phyloP scores from a whole-genome alignment of 1,284 basidiomycete genomes.

The Apiotrichum gracile region DNA sequence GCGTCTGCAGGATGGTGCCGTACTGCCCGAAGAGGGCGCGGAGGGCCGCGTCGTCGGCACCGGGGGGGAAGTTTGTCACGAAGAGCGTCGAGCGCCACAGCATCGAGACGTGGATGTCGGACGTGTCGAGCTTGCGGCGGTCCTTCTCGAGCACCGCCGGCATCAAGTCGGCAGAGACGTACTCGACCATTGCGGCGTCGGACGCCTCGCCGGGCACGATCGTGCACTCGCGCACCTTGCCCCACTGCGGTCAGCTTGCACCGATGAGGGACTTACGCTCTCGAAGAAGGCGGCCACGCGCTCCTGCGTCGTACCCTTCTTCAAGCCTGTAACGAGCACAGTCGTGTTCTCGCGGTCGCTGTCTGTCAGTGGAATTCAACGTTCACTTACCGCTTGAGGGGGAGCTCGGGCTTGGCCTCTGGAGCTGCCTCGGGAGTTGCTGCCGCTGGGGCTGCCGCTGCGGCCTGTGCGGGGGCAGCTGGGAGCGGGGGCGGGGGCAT shows the following conservation, averaged over 20 bases:
- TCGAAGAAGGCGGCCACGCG: conserved; percentile 72
- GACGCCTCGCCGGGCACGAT: conserved; percentile 43
- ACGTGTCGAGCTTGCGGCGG: conserved; percentile 70
- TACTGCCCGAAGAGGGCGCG: conserved; percentile 77
- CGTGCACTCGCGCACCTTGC: conserved; percentile 65
- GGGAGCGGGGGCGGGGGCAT: conserved; percentile 3
- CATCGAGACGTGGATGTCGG: conserved; percentile 74
- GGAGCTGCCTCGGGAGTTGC: not conserved
- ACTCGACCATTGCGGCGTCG: conserved; percentile 47
- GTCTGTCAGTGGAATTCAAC: conserved; percentile 4
- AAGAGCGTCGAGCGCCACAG: conserved; percentile 94
- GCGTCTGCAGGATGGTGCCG: conserved; percentile 84
- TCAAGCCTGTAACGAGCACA: conserved; percentile 74
- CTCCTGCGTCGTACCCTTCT: conserved; percentile 55
- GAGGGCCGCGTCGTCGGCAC: conserved; percentile 70
- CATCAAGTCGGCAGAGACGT: conserved; percentile 55
- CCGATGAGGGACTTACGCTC: conserved; percentile 58
- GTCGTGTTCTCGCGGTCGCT: conserved; percentile 96
- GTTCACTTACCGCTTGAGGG: conserved; percentile 23
- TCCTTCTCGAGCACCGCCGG: conserved; percentile 86
- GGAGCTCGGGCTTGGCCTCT: conserved; percentile 14
- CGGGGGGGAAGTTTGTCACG: conserved; percentile 91
- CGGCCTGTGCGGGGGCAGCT: conserved; percentile 4
- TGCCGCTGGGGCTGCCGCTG: not conserved
- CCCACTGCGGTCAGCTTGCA: conserved; percentile 58